Evolutionary conservation across 805 yeast species (phyloP), one percentile per base, ranked within the genome.

Genomic region (Saccharomyces paradoxus): DNA sequence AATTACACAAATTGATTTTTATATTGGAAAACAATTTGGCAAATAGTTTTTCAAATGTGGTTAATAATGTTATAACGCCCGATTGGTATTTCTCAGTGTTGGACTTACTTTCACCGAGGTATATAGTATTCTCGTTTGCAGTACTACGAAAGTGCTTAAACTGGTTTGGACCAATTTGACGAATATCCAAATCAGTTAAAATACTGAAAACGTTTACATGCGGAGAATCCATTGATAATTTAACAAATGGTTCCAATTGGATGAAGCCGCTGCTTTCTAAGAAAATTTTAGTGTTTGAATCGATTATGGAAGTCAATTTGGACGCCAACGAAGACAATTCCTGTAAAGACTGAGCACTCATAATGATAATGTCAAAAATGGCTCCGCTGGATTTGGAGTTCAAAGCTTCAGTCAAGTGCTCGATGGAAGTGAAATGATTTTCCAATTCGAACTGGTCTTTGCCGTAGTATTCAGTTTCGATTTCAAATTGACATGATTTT

Each of bases 251-350:
- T 66, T 87, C 92, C 52, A 87, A 67, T 66, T 84, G 84, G 54
- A 87, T 80, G 64, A 80, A 86, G 3, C 89, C 88, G 1, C 89
- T 81, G 50, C 84, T 79, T 69, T 87, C 95, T 41, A 87, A 71
- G 27, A 86, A 71, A 2, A 87, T 71, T 32, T 82, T 72, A 27
- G 89, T 77, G 46, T 66, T 77, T 57, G 66, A 67, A 50, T 70
- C 71, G 41, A 80, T 58, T 27, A 76, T 56, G 0, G 75, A 66
- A 5, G 70, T 60, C 48, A 81, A 60, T 46, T 71, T 69, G 2
- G 72, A 55, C 22, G 80, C 71, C 12, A 76, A 46, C 0, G 73
- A 63, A 3, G 83, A 75, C 29, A 81, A 68, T 54, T 79, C 82
- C 62, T 81, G 84, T 51, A 81, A 63, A 0, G 83, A 80, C 10